Evolutionary conservation across 2,329 filamentous ascomycete species (phyloP), one percentile per base, ranked within the genome.

Genomic region (Myotisia sp.): DNA sequence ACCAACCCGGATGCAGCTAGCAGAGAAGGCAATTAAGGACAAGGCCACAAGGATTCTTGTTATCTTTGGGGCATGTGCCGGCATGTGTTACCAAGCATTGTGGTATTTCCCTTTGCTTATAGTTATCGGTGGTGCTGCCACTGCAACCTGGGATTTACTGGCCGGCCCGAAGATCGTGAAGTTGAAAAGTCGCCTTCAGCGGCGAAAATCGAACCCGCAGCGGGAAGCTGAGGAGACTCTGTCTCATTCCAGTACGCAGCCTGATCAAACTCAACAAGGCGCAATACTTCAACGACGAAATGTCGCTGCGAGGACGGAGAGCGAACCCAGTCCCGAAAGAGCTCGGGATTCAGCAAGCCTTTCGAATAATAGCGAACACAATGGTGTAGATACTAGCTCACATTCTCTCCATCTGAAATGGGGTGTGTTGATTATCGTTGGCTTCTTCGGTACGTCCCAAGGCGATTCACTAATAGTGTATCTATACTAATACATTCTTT

Each of bases 81-180:
- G 78, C 0, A 55, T 84, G 43, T 62, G 79, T 31, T 83, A 83
- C 44, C 81, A 74, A 32, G 70, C 76, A 0, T 54, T 84, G 0
- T 85, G 79, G 79, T 85, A 79, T 43, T 84, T 82, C 29, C 79
- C 79, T 0, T 46, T 71, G 0, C 48, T 84, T 3, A 75, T 83
- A 54, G 44, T 68, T 0, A 42, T 62, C 1, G 70, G 66, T 0
- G 78, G 76, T 0, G 7, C 64, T 1, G 51, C 54, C 0, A 69
- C 71, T 0, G 51, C 73, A 0, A 34, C 69, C 0, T 74, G 70
- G 60, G 77, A 82, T 51, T 59, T 56, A 27, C 59, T 63, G 26
- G 66, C 67, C 55, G 44, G 68, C 5, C 62, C 67, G n/a, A 49
- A 56, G 0, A 49, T 62, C 4, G 47, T 55, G 16, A 55, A 51